A percentile compares a stretch with the other conserved stretches of the same genome.
Conservation (phyloP, 2,329 filamentous ascomycete genomes). For the Paradendryphiella salina region DNA sequence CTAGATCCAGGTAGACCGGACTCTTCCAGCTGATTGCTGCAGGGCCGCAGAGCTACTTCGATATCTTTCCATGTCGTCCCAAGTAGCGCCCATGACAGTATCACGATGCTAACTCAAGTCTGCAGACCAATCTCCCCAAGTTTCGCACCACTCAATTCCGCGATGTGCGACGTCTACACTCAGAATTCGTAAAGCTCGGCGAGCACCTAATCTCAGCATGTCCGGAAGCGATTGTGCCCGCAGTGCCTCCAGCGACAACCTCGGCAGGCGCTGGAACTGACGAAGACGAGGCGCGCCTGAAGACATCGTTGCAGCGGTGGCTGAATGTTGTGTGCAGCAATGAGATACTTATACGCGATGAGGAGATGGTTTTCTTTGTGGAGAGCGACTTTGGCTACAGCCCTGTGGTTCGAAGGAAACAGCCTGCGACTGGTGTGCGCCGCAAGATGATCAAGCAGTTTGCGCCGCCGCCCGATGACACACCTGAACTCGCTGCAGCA, state of each 20-base stretch:
- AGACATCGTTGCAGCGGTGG: conserved; percentile 89
- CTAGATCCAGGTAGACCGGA: conserved; percentile 8
- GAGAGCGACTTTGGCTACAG: conserved; percentile 99
- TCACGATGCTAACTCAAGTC: conserved; percentile 12
- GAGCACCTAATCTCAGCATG: conserved; percentile 97
- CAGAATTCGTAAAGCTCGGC: conserved; percentile 94
- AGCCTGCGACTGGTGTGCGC: conserved; percentile 92
- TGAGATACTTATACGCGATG: conserved; percentile 89
- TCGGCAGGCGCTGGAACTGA: conserved; percentile 94
- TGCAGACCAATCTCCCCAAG: conserved; percentile 93
- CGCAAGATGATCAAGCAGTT: conserved; percentile 98
- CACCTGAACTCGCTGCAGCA: conserved; percentile 87
- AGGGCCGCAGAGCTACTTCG: not conserved
- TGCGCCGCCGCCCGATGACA: conserved; percentile 94
- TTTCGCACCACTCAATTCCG: conserved; percentile 98
- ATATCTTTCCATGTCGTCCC: not conserved
- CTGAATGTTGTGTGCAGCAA: conserved; percentile 91
- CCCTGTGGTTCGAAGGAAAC: conserved; percentile 91
- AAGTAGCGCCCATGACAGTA: not conserved
- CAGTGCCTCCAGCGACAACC: conserved; percentile 91
- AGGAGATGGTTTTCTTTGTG: conserved; percentile 98
- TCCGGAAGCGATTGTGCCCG: conserved; percentile 90
- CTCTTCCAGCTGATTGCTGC: not conserved
- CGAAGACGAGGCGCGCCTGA: conserved; percentile 89
- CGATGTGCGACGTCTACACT: conserved; percentile 92